Percentiles rank a stretch among this genome's conserved stretches.
phyloP scores from a whole-genome alignment of 148 eudicot species.

The Chenopodium formosanum region DNA sequence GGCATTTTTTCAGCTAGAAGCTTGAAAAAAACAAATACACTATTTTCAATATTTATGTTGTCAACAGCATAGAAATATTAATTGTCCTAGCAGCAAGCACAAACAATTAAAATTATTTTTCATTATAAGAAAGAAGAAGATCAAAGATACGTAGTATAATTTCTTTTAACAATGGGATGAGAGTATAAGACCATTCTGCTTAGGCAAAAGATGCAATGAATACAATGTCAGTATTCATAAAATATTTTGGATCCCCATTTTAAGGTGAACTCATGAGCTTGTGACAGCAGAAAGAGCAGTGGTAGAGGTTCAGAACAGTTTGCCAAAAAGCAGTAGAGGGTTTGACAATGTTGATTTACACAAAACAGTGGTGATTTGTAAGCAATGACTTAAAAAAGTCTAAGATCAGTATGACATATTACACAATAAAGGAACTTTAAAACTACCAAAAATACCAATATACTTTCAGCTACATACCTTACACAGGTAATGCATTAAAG shows the following conservation, averaged over 20 bases:
- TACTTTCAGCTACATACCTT: conserved; percentile 50
- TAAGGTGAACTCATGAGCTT: not conserved
- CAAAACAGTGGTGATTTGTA: not conserved
- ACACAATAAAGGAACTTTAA: not conserved
- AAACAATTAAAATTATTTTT: not conserved
- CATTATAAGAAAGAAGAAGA: not conserved
- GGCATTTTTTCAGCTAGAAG: conserved; percentile 90
- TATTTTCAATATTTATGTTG: conserved; percentile 12
- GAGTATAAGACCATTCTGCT: not conserved
- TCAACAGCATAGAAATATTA: not conserved
- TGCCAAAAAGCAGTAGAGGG: not conserved
- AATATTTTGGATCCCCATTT: not conserved
- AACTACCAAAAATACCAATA: not conserved
- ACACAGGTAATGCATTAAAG: conserved; percentile 95
- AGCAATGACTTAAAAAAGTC: not conserved
- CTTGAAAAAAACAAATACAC: conserved; percentile 29
- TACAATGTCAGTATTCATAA: not conserved
- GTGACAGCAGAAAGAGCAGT: not conserved
- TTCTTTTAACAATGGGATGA: not conserved
- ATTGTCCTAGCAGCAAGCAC: not conserved
- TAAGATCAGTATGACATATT: not conserved
- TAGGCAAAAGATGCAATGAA: not conserved
- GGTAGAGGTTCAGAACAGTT: not conserved
- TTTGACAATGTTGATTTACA: not conserved
- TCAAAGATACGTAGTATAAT: not conserved